Base-by-base conservation (phyloP, 305 asterid genomes). In the Withania somnifera region DNA sequence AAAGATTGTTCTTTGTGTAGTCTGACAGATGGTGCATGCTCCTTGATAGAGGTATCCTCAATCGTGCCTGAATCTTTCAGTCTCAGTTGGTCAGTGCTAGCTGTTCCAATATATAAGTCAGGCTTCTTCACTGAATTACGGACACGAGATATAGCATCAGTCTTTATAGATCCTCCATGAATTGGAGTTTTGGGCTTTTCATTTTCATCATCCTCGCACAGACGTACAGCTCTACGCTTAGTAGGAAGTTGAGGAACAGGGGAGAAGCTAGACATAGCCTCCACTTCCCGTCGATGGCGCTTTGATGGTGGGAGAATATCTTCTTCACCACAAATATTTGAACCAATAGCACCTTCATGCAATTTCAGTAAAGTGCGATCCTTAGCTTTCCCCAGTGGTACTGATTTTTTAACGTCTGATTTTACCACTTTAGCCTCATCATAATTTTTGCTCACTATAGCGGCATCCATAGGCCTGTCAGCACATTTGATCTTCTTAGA, bases 181-280 rank as follows among this genome's bases (percentile, higher is more conserved):
- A 95, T 82, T 14, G 98, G 98, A 85, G 98, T 95, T 90, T 91
- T 95, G 68, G 97, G 94, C 77, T 86, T 91, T 82, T 91, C 98
- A 75, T 89, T 95, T 71, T 87, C 95, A 3, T 88, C 95, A 50
- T 90, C 95, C 73, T 87, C 95, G 83, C 85, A 91, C 20, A 89
- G 81, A 85, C 96, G 97, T 77, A 95, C 97, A 82, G 98, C 93
- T 88, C 97, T 90, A 58, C 98, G 90, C 90, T 91, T 93, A 50
- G 84, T 58, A 36, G 93, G 90, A 83, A 26, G 64, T 63, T 80
- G 83, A 63, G 78, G 58, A 64, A 82, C 76, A 83, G 88, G 81
- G 83, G 92, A 82, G 47, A 85, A 88, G 78, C 63, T 86, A 69
- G 89, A 81, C 84, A 82, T 78, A 61, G 84, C 86, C 67, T 84